Base-by-base conservation (phyloP, 2,329 filamentous ascomycete species). In the Cladosporium sp. region DNA sequence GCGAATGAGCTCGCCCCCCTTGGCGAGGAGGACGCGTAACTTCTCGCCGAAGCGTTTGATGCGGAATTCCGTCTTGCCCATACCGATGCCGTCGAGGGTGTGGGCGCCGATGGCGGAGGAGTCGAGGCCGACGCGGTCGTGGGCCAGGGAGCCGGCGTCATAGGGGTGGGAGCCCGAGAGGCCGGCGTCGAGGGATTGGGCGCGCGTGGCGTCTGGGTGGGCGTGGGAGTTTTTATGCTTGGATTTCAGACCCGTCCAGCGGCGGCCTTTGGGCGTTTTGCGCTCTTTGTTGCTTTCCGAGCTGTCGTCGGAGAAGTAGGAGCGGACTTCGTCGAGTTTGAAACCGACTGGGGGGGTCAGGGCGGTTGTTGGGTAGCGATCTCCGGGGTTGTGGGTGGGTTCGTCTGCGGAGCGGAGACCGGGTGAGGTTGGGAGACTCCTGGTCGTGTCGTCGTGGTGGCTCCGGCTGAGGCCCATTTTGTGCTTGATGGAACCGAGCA, bases 291-390 rank as follows among this genome's bases (percentile, higher is more conserved):
- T 50, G 40, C 48, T 49, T 45, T 64, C 62, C 15, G 63, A 64
- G 53, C 64, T 68, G 55, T 70, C 64, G 53, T 72, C 69, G 7
- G 67, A 70, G 59, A 72, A 72, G 62, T 69, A 71, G 47, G 67
- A 70, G 30, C 67, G 64, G 15, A 69, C 64, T 54, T 72, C 69
- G 48, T 70, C 68, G 18, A 73, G 58, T 45, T 70, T 66, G 50
- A 67, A 59, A 49, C 61, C 61, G 27, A 65, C 61, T 9, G 74
- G 73, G 38, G 72, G 69, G 15, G 66, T 69, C 27, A 75, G 62
- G 40, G 68, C 68, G 45, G 70, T 72, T 8, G 70, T 74, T 20
- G 74, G 74, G 56, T 77, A 77, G 20, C 74, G 71, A 51, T 76
- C 74, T 35, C 74, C 73, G 22, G 68, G 67, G 43, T 66, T 67